Percentiles rank a stretch among this genome's conserved stretches.
Conservation (phyloP, 352 stramenopile genomes). For the Phytophthora colocasiae region DNA sequence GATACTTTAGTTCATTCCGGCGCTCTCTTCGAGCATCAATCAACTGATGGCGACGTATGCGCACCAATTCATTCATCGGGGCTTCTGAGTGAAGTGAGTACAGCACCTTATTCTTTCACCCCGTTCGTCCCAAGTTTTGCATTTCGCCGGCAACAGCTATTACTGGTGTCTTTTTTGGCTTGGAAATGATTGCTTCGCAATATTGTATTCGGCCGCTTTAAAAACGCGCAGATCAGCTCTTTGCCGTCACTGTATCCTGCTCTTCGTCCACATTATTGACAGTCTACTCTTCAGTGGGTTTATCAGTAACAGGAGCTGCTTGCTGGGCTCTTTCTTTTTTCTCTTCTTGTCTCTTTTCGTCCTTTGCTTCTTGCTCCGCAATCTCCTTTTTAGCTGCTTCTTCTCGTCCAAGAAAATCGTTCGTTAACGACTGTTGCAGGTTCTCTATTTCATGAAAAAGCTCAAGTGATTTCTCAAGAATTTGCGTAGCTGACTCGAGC, state of each 20-base stretch:
- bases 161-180: conserved; percentile 21
- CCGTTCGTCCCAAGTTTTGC: conserved; percentile 4
- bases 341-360: conserved; percentile 22
- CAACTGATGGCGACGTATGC: conserved; percentile 34
- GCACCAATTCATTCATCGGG: conserved; percentile 38
- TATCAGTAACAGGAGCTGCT: not conserved
- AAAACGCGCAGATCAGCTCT: conserved; percentile 21
- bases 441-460: conserved; percentile 61
- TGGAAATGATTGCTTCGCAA: not conserved
- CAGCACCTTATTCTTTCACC: conserved; percentile 10
- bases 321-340: conserved; percentile 10
- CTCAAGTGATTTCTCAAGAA: conserved; percentile 67
- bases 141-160: conserved; percentile 12
- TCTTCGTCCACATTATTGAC: conserved; percentile 14
- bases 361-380: conserved; percentile 25
- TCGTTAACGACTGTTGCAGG: conserved; percentile 36
- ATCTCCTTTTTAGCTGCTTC: conserved; percentile 36
- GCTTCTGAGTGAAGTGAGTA: conserved; percentile 18
- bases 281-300: not conserved
- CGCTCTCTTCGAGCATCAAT: conserved; percentile 21
- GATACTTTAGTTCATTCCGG: conserved; percentile 35
- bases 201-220: conserved; percentile 20
- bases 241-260: conserved; percentile 21
- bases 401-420: conserved; percentile 35
- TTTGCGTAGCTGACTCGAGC: conserved; percentile 56